Evolutionary conservation across 2,329 filamentous ascomycete genomes (phyloP).

Genomic region (Amesomyces nigricolor): DNA sequence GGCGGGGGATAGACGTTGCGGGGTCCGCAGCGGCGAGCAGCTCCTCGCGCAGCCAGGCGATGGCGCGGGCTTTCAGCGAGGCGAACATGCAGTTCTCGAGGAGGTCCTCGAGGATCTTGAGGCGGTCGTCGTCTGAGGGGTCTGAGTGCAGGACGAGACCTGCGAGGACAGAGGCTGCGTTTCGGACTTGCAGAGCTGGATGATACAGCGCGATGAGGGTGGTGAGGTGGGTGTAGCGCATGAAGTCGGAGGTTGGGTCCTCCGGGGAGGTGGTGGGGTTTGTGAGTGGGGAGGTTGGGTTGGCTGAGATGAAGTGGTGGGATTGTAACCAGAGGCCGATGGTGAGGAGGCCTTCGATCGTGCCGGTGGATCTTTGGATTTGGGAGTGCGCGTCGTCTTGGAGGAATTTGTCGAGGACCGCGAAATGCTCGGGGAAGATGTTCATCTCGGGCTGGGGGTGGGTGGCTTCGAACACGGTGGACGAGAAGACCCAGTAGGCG

Average conservation of each 20-base stretch:
- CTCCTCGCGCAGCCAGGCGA: conserved; percentile 60
- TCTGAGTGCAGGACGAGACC: conserved; percentile 52
- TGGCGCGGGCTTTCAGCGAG: conserved; percentile 55
- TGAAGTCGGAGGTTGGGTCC: conserved; percentile 41
- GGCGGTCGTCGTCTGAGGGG: conserved; percentile 52
- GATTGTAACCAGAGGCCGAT: conserved; percentile 56
- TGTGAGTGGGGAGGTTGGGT: conserved; percentile 28
- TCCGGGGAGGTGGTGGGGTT: conserved; percentile 25
- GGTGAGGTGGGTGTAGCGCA: conserved; percentile 55
- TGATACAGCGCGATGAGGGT: conserved; percentile 55
- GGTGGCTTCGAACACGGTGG: conserved; percentile 54
- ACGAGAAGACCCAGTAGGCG: conserved; percentile 58
- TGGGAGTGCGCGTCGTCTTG: conserved; percentile 43
- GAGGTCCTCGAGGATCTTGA: conserved; percentile 59
- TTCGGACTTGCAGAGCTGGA: conserved; percentile 47
- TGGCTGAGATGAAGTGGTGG: conserved; percentile 38
- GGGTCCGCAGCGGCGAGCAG: conserved; percentile 40
- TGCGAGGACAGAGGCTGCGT: conserved; percentile 49
- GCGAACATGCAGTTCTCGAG: conserved; percentile 61
- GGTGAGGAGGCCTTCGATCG: conserved; percentile 54
- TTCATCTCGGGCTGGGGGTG: conserved; percentile 47
- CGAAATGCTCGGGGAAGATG: conserved; percentile 56
- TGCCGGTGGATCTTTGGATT: conserved; percentile 47
- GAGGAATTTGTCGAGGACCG: conserved; percentile 49
- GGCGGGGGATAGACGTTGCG: not conserved